These are phyloP conservation scores for Fusarium nodosum DNA, from an alignment of 2,329 filamentous ascomycete species.

Conservation along the genomic window DNA sequence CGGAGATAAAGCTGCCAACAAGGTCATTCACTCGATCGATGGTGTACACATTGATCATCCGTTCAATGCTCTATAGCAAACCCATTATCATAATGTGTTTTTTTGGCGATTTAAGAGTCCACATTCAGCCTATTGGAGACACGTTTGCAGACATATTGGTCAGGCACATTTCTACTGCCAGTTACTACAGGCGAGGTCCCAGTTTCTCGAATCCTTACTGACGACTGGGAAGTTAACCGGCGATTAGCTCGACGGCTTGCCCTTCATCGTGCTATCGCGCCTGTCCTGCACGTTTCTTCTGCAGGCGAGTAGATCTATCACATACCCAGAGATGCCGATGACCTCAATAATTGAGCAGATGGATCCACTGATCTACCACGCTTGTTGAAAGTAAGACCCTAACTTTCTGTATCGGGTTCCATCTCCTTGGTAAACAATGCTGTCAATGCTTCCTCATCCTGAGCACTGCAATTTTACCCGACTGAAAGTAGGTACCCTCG, in stretches of 20 bases:
- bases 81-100: background rate
- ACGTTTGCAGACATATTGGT: background rate
- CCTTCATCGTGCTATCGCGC: constrained; percentile 16
- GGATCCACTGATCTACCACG: constrained; percentile 9
- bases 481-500: background rate
- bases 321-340: constrained; percentile 7
- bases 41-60: background rate
- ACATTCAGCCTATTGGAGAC: background rate
- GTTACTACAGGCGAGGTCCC: background rate
- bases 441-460: too few relatives aligned
- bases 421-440: too few relatives aligned
- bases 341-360: constrained; percentile 13
- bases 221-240: background rate
- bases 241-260: constrained; percentile 5
- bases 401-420: too few relatives aligned
- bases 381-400: background rate
- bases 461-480: background rate
- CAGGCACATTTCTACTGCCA: background rate
- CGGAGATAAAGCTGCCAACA: background rate
- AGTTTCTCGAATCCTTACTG: background rate
- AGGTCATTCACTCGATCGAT: background rate
- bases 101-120: background rate
- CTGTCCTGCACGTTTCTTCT: constrained; percentile 21
- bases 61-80: fast-evolving
- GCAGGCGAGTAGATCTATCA: constrained; percentile 20